A percentile compares a stretch with the other conserved stretches of the same genome.
Evolutionary conservation across 2,329 filamentous ascomycete species (phyloP).

Genomic region (Diplocarpon mali): DNA sequence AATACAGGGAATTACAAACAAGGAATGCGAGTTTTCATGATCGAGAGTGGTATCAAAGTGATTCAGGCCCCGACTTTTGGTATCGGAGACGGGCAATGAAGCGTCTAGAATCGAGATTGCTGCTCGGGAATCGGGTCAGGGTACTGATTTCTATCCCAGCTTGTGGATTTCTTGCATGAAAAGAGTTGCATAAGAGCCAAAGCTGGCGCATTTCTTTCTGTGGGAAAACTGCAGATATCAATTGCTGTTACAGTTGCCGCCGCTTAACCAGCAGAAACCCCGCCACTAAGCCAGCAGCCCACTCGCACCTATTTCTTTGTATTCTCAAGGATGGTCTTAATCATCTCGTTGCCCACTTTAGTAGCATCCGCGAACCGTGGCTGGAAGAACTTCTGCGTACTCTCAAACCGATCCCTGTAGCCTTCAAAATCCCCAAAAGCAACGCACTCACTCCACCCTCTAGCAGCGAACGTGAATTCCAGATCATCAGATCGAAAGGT

Average conservation of each 20-base stretch:
- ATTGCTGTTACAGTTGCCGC: not conserved
- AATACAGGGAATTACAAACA: slow-evolving; percentile 15
- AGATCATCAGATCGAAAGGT: slow-evolving; percentile 92
- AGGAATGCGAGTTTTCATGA: slow-evolving; percentile 5
- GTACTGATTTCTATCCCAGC: too few relatives aligned
- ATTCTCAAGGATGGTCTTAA: slow-evolving; percentile 85
- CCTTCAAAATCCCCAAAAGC: slow-evolving; percentile 84
- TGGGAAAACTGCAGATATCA: too few relatives aligned
- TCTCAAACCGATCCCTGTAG: slow-evolving; percentile 83
- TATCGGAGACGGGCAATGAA: not conserved
- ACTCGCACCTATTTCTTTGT: slow-evolving; percentile 34
- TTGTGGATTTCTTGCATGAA: too few relatives aligned
- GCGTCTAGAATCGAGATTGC: too few relatives aligned
- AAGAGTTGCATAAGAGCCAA: too few relatives aligned
- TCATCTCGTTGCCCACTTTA: slow-evolving; percentile 89
- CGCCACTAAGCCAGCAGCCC: not conserved
- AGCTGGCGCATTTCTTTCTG: too few relatives aligned
- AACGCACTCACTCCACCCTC: slow-evolving; percentile 93
- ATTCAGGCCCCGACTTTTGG: not conserved
- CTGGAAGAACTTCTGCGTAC: slow-evolving; percentile 84
- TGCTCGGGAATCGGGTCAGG: too few relatives aligned
- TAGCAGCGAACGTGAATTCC: slow-evolving; percentile 93
- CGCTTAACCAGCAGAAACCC: too few relatives aligned
- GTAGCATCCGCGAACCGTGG: slow-evolving; percentile 81
- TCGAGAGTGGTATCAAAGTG: not conserved